Evolutionary conservation across 371 early-diverging fungal species (phyloP).

Genomic region (Rhizomucor miehei): DNA sequence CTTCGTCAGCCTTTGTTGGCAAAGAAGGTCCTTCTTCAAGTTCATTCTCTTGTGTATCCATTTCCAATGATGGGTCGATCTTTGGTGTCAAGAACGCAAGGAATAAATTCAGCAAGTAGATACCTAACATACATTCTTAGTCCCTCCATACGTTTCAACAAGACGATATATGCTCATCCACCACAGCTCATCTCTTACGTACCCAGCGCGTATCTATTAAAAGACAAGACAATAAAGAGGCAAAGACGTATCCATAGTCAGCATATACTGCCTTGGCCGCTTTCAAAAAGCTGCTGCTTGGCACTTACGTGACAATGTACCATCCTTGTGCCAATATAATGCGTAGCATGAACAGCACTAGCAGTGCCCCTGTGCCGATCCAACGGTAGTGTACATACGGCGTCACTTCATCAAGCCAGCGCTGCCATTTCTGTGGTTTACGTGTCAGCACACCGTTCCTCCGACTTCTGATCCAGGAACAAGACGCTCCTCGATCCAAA

Average conservation of each 20-base stretch:
- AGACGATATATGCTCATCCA: not conserved
- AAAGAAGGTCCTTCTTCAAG: conserved; percentile 74
- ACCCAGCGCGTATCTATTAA: conserved; percentile 51
- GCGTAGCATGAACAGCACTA: conserved; percentile 77
- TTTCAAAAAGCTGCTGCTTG: not conserved
- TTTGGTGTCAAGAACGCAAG: conserved; percentile 95
- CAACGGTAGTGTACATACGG: conserved; percentile 77
- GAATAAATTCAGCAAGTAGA: conserved; percentile 93
- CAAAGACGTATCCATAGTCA: too few species aligned
- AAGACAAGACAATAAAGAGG: too few species aligned
- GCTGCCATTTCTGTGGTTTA: conserved; percentile 57
- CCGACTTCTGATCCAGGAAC: not conserved
- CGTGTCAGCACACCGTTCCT: not conserved
- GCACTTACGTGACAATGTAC: conserved; percentile 86
- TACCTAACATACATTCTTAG: conserved; percentile 53
- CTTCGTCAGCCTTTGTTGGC: conserved; percentile 90
- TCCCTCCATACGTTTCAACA: not conserved
- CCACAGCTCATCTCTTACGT: conserved; percentile 13
- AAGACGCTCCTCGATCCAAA: not conserved
- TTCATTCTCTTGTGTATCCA: conserved; percentile 70
- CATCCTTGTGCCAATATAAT: conserved; percentile 86
- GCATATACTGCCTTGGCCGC: too few species aligned
- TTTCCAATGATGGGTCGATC: conserved; percentile 86
- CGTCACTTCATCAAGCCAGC: conserved; percentile 74
- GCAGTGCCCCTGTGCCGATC: conserved; percentile 59